Evolutionary conservation across 768 basidiomycete genomes (phyloP), one percentile per base, ranked within the genome.

Genomic region (Paxillus ammoniavirescens): DNA sequence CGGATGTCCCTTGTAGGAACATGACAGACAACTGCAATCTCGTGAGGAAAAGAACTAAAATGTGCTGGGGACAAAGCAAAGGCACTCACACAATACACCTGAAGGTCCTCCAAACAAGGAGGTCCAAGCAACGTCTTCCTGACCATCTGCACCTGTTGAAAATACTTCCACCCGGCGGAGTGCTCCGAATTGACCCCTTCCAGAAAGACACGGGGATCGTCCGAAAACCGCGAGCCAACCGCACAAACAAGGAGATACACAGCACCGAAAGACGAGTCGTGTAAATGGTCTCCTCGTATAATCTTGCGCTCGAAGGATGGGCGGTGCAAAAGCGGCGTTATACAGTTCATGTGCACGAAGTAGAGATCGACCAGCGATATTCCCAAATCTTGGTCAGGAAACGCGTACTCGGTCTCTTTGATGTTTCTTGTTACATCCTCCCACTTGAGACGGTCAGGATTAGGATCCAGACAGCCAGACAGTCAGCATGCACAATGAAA

Each of bases 221-320:
- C 72, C 10, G 77, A 77, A 38, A 35, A 62, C 36, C 84, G 77
- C 0, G 88, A 74, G 3, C 78, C 91, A 17, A 83, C 73, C 0
- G 92, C 89, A 62, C 88, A 91, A 0, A 91, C 80, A 1, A 90
- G 75, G 5, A 93, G 73, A 23, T 90, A 77, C 0, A 81, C 78
- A 1, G 78, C 68, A 0, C 76, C 81, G 62, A 93, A 91, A 0
- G 72, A 61, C 0, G 74, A 50, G 50, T 89, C 75, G 1, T 60
- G 67, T 15, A 75, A 64, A 60, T 90, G 83, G 2, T 82, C 60
- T 0, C 78, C 78, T 4, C 79, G 75, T 1, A 58, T 60, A 21
- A 86, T 59, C 15, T 74, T 71, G 21, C 73, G 71, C 37, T 84
- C 77, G 58, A 94, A 91, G 5, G 81, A 81, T 0, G 83, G 83